Evolutionary conservation across 306 rosid genomes (phyloP), one percentile per base, ranked within the genome.

Genomic region (Dalbergia cochinchinensis): DNA sequence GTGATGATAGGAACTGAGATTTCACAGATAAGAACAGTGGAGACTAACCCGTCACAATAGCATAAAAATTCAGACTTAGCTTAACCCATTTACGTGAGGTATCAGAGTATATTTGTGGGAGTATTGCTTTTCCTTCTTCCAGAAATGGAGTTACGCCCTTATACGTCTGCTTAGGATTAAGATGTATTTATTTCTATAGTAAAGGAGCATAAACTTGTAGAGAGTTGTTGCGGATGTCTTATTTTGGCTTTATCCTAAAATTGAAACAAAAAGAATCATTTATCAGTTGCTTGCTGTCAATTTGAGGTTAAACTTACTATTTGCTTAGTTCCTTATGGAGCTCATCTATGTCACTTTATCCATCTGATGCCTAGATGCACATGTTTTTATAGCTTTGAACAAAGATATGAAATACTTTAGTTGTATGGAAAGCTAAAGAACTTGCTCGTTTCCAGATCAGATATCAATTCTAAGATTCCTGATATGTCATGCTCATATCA

Each of bases 221-320:
- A 63, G 9, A 50, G 65, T 3, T 76, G 63, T 20, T 39, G 54
- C 11, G 14, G 20, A n/a, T 44, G 39, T 68, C n/a, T 31, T 55
- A 9, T 3, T 53, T 11, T 18, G 5, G 3, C 4, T 42, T 42
- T 8, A 37, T 47, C 50, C 67, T n/a, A 47, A 22, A 60, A 4
- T 51, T 65, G 57, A 37, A 51, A 22, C 61, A 61, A 26, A 76
- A 70, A 31, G 5, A 50, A 77, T 14, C 53, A 35, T 64, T 16
- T 76, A 51, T 13, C 22, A 51, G 11, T 35, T 65, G 63, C 13
- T 45, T 63, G 62, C 19, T 64, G 34, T 47, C 41, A 31, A 74
- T 45, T 74, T 74, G 45, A 34, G 60, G 61, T n/a, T 19, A 55
- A 59, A 59, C 53, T 51, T 65, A n/a, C 66, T n/a, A 74, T 37